phyloP scores from a whole-genome alignment of 2,329 filamentous ascomycete species.

The Aspergillus pseudoterreus region DNA sequence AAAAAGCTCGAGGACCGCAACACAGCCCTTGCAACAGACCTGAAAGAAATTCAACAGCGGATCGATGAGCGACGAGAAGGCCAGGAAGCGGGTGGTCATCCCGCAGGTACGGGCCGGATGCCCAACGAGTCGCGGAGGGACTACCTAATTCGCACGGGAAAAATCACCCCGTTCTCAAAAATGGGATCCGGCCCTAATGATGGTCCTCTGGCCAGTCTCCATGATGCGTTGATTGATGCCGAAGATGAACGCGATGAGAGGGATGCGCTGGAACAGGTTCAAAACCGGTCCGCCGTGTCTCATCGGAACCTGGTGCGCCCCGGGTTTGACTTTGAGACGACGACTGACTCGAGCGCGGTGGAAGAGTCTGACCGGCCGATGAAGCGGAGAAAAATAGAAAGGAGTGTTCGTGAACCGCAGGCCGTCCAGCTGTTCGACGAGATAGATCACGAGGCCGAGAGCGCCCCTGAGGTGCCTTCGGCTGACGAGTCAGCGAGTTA shows the following conservation, averaged over 20 bases:
- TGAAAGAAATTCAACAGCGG: conserved; percentile 74
- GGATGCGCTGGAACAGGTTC: conserved; percentile 44
- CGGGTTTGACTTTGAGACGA: conserved; percentile 59
- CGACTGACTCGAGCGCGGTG: conserved; percentile 19
- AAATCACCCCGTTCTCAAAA: conserved; percentile 92
- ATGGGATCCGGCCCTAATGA: conserved; percentile 59
- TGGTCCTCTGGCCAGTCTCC: conserved; percentile 65
- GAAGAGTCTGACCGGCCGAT: conserved; percentile 23
- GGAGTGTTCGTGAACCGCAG: conserved; percentile 1
- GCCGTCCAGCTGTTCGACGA: conserved; percentile 2
- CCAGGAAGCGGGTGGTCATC: conserved; percentile 44
- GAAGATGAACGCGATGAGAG: conserved; percentile 63
- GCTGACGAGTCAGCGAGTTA: conserved; percentile 33
- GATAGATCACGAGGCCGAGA: conserved; percentile 5
- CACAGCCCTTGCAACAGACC: conserved; percentile 63
- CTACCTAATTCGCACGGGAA: conserved; percentile 90
- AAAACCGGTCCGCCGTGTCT: conserved; percentile 50
- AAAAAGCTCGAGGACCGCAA: conserved; percentile 63
- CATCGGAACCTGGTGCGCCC: conserved; percentile 72
- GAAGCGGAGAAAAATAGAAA: conserved; percentile 36
- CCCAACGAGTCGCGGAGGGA: conserved; percentile 81
- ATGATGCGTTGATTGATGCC: conserved; percentile 74
- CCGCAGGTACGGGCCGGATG: conserved; percentile 51
- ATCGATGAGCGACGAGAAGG: conserved; percentile 70
- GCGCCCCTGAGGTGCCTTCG: conserved; percentile 13